These are phyloP conservation scores for Tetrapyrgos nigripes DNA, from an alignment of 1,284 basidiomycete genomes.

Conservation along the genomic window DNA sequence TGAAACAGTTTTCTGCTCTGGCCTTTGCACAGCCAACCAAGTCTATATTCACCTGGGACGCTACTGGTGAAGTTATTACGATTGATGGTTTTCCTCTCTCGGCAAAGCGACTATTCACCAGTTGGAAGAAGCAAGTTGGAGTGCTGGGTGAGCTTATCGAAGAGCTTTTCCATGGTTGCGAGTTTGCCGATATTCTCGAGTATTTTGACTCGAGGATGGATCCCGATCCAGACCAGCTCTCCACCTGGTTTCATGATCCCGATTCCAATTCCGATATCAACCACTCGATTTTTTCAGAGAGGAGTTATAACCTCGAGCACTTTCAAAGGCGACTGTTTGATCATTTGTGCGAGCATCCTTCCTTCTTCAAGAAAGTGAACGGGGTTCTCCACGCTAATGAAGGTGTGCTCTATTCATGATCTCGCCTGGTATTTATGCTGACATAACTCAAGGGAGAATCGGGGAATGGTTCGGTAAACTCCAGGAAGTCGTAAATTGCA, in stretches of 20 bases:
- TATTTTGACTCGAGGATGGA: background rate
- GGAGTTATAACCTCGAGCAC: background rate
- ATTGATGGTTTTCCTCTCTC: slow-evolving; percentile 2
- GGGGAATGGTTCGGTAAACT: slow-evolving; percentile 10
- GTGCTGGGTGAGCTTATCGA: background rate
- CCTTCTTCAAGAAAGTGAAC: background rate
- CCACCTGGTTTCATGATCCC: background rate
- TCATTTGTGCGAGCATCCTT: background rate
- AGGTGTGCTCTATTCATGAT: background rate
- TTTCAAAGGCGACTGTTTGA: background rate
- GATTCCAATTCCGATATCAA: background rate
- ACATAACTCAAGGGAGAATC: background rate
- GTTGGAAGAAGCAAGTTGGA: background rate
- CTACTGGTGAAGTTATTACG: background rate
- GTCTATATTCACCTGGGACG: background rate
- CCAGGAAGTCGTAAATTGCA: background rate
- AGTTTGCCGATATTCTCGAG: background rate
- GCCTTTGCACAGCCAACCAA: background rate
- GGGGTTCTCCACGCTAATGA: background rate
- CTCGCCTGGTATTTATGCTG: background rate
- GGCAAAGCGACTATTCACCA: background rate
- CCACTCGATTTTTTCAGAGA: slow-evolving; percentile 3
- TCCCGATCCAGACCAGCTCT: background rate
- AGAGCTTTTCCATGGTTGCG: background rate
- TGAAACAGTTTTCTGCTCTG: background rate